phyloP scores from a whole-genome alignment of 192 early-diverging fungal genomes.

The Polychytrium aggregatum region DNA sequence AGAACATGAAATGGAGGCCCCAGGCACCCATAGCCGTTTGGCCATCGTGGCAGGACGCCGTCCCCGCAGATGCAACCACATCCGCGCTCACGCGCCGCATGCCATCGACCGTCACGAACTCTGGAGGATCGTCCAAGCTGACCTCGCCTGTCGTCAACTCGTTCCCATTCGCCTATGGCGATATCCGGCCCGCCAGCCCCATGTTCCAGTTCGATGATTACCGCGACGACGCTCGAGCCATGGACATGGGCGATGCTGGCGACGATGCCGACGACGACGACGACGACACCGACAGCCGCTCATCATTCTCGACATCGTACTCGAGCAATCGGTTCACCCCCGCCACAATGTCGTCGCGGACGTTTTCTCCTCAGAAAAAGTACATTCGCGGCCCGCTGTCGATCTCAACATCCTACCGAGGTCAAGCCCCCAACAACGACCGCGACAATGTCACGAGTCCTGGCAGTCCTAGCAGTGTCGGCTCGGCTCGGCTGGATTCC shows the following conservation, averaged over 20 bases:
- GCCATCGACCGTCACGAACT: too few species aligned
- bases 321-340: too few species aligned
- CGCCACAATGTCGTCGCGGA: too few species aligned
- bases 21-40: constrained; percentile 25
- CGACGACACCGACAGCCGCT: constrained; percentile 4
- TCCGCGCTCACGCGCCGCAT: too few species aligned
- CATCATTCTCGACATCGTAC: too few species aligned
- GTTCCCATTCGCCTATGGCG: neutral
- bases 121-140: too few species aligned
- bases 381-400: constrained; percentile 1
- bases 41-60: constrained; percentile 33
- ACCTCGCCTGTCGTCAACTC: neutral
- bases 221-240: constrained; percentile 10
- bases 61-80: too few species aligned
- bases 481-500: too few species aligned
- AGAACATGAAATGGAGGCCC: constrained; percentile 25
- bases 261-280: neutral
- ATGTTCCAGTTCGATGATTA: constrained; percentile 27
- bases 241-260: constrained; percentile 22
- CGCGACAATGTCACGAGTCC: too few species aligned
- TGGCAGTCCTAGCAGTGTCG: too few species aligned
- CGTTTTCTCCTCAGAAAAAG: too few species aligned
- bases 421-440: too few species aligned
- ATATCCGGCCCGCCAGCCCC: constrained; percentile 27
- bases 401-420: constrained; percentile 1